These are phyloP conservation scores for Sphagnum tenellum DNA, from an alignment of 225 moss, liverwort and hornwort species.

Conservation along the genomic window DNA sequence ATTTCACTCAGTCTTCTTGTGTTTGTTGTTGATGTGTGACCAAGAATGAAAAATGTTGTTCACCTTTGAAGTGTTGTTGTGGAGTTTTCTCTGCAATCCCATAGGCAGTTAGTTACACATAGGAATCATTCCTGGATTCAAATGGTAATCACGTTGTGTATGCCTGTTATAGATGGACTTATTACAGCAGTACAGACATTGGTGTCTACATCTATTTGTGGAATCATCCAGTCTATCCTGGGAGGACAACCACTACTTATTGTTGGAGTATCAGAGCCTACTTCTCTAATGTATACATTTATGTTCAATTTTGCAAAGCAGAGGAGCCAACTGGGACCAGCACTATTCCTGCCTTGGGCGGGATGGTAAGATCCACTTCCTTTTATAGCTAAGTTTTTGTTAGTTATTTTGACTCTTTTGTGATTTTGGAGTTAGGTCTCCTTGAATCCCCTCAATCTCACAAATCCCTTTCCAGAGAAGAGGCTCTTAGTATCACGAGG, in stretches of 20 bases:
- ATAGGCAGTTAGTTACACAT: not conserved
- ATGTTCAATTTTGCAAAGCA: slow-evolving; percentile 55
- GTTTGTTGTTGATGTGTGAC: not conserved
- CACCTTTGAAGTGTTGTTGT: not conserved
- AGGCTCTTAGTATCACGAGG: not conserved
- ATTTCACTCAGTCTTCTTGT: not conserved
- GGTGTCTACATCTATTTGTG: slow-evolving; percentile 69
- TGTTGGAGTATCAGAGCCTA: slow-evolving; percentile 82
- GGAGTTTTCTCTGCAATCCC: not conserved
- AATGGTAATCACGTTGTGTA: slow-evolving; percentile 2
- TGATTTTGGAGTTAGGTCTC: no score
- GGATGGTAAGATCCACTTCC: slow-evolving; percentile 38
- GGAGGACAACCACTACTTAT: slow-evolving; percentile 82
- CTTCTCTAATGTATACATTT: slow-evolving; percentile 65
- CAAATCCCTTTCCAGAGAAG: not conserved
- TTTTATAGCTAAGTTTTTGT: not conserved
- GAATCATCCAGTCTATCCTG: slow-evolving; percentile 49
- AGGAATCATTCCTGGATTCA: not conserved
- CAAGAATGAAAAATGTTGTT: not conserved
- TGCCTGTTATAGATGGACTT: slow-evolving; percentile 32
- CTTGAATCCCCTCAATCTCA: no score
- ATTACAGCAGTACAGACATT: slow-evolving; percentile 62
- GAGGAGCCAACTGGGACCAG: slow-evolving; percentile 26
- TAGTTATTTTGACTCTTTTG: not conserved
- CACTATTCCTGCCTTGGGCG: slow-evolving; percentile 73